A percentile compares a stretch with the other conserved stretches of the same genome.
phyloP scores from a whole-genome alignment of 495 filamentous ascomycete genomes.

The Aspergillus egyptiacus region DNA sequence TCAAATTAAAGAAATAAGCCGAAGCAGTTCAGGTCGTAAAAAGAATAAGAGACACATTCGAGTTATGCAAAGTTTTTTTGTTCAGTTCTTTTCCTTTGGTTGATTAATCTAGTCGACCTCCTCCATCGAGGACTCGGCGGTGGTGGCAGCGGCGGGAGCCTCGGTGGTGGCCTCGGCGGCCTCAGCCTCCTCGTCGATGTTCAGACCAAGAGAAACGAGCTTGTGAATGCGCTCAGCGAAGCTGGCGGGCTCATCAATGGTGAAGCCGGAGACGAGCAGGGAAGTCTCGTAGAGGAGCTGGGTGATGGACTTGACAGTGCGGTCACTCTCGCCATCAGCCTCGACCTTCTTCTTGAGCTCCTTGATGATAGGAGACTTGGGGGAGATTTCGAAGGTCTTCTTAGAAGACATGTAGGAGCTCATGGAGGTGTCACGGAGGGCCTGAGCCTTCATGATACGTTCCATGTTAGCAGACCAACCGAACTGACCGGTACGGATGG shows the following conservation, averaged over 20 bases:
- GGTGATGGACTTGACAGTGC: constrained; percentile 96
- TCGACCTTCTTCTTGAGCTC: constrained; percentile 99
- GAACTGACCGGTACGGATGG: constrained; percentile 99
- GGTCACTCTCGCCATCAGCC: constrained; percentile 93
- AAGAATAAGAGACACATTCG: constrained; percentile 15
- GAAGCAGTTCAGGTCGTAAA: constrained; percentile 9
- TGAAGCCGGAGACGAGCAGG: constrained; percentile 96
- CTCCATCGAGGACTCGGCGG: constrained; percentile 65
- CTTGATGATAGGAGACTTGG: constrained; percentile 94
- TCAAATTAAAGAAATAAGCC: constrained; percentile 12
- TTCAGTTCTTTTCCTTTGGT: background rate
- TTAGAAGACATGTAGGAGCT: constrained; percentile 99
- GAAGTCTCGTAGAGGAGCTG: constrained; percentile 98
- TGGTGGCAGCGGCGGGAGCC: constrained; percentile 51
- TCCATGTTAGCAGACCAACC: constrained; percentile 99
- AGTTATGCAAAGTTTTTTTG: constrained; percentile 6
- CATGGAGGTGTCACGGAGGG: constrained; percentile 99
- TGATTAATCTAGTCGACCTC: constrained; percentile 57
- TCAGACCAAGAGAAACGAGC: constrained; percentile 91
- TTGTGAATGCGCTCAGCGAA: constrained; percentile 99
- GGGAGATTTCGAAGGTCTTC: constrained; percentile 99
- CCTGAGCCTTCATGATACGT: constrained; percentile 99
- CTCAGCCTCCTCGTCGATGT: constrained; percentile 88
- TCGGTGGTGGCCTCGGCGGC: constrained; percentile 58
- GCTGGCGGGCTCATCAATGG: constrained; percentile 94